Evolutionary conservation across 441 rosid species (phyloP).

Genomic region (Biscutella auriculata): DNA sequence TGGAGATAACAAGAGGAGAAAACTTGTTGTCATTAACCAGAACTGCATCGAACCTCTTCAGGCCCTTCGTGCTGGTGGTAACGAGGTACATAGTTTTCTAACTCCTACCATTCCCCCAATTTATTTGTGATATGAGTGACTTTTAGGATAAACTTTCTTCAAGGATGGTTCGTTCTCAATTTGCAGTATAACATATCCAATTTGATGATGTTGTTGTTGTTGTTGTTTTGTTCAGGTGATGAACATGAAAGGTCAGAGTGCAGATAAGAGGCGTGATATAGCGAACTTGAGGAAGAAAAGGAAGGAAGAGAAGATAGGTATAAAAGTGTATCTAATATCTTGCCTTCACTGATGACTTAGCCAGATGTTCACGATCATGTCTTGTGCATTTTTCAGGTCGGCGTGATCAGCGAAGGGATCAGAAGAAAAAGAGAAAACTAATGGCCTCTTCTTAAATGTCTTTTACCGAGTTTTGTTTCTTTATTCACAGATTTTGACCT

Average conservation of each 20-base stretch:
- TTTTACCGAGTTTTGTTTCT: neutral
- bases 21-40: constrained; percentile 70
- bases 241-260: constrained; percentile 39
- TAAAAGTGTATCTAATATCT: neutral
- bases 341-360: neutral
- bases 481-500: constrained; percentile 4
- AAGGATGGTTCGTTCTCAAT: neutral
- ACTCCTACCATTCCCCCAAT: neutral
- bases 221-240: constrained; percentile 33
- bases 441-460: constrained; percentile 17
- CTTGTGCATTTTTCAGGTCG: constrained; percentile 35
- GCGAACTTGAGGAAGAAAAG: constrained; percentile 48
- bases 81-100: constrained; percentile 37
- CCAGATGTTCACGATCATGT: neutral
- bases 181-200: neutral
- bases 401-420: constrained; percentile 63
- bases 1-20: constrained; percentile 42
- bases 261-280: constrained; percentile 38
- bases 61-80: constrained; percentile 66
- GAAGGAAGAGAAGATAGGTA: constrained; percentile 80
- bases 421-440: constrained; percentile 34
- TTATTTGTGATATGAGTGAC: neutral
- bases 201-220: neutral
- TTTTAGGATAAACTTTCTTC: neutral
- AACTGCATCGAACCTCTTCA: constrained; percentile 81